These are phyloP conservation scores for Dioscorea dumetorum DNA, from an alignment of 106 monocot species.

Conservation along the genomic window DNA sequence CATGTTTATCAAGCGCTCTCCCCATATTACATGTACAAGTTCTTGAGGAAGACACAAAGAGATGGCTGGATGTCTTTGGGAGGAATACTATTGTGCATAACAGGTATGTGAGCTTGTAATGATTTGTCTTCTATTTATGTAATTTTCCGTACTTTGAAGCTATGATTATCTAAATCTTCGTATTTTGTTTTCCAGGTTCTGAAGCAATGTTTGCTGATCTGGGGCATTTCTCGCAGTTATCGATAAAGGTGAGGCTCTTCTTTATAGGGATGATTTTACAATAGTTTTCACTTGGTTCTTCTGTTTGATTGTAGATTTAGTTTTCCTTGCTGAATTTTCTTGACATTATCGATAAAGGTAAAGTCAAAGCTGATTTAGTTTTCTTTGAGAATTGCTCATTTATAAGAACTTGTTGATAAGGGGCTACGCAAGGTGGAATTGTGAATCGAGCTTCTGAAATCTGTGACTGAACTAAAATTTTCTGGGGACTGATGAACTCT, in stretches of 20 bases:
- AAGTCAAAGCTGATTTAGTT: no score
- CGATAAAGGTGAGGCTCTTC: conserved; percentile 61
- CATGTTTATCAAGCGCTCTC: conserved; percentile 79
- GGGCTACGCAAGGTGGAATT: no score
- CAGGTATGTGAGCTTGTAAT: conserved; percentile 35
- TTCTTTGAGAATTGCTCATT: no score
- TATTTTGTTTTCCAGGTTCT: conserved; percentile 42
- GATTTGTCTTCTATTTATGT: background rate
- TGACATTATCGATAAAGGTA: no score
- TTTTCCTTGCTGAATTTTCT: background rate
- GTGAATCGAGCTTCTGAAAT: no score
- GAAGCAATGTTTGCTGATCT: conserved; percentile 99
- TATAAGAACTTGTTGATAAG: no score
- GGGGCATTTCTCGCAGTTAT: conserved; percentile 87
- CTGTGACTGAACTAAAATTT: no score
- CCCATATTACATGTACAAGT: conserved; percentile 95
- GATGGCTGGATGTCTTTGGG: conserved; percentile 98
- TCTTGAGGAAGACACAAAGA: conserved; percentile 82
- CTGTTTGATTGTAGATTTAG: background rate
- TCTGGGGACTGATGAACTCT: no score
- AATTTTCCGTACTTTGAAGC: background rate
- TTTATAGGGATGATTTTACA: no score
- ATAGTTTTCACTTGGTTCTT: background rate
- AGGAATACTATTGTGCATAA: conserved; percentile 89
- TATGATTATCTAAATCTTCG: no score